Evolutionary conservation across 805 yeast species (phyloP), one percentile per base, ranked within the genome.

Genomic region (Yamadazyma kitorensis): DNA sequence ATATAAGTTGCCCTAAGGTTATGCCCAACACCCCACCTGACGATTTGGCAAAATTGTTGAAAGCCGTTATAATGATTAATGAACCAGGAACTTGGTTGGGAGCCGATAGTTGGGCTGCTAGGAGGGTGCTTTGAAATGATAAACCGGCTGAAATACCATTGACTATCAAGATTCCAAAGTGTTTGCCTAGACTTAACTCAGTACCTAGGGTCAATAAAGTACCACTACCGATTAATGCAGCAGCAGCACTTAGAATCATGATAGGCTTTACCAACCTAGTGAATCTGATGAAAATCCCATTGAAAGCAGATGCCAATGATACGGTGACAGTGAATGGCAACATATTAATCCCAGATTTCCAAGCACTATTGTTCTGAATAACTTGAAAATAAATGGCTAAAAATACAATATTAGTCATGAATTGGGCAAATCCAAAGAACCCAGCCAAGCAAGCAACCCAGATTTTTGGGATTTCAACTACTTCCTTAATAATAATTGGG

Each of bases 401-500:
- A 37, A 54, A 63, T 10, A 52, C 59, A 27, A 57, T 39, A 26
- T 44, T 35, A 16, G 55, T 58, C 55, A 76, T 59, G 42, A 75
- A 74, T 36, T 59, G 61, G 6, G 58, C 59, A 39, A 57, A 63
- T 30, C 51, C 56, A 40, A 59, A 58, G 15, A 63, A 47, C 2
- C 65, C 59, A 33, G 59, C 52, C 17, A 69, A 24, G 22, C 64
- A 55, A 6, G 74, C 65, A 4, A 70, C 52, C 12, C 59, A 26
- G 2, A 74, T 64, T 14, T 57, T 60, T 6, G 55, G 54, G 26
- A 55, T 50, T 4, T 44, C 49, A 24, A 76, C 47, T 8, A 77
- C 56, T 12, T 67, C 63, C 23, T 51, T 51, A 9, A 73, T 66
- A 19, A 78, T 59, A 31, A 76, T 58, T 4, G 81, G 80, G n/a